Conservation (phyloP, 495 filamentous ascomycete species). For the Talaromyces borbonicus region DNA sequence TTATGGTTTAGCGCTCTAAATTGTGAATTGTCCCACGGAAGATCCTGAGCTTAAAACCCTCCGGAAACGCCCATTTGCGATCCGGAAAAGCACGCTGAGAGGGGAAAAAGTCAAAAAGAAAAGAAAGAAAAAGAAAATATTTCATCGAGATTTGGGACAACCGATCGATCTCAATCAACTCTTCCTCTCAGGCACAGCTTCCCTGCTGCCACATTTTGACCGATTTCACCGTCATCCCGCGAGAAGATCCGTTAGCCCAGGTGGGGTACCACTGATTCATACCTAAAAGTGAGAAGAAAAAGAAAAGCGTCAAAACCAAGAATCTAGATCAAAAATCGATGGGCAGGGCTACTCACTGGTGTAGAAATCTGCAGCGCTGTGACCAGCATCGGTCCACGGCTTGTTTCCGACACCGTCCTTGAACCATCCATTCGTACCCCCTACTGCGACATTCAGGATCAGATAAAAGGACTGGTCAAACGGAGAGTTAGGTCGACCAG, state of each 20-base stretch:
- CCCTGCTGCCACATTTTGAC: conserved; percentile 73
- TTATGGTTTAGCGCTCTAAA: too few species aligned
- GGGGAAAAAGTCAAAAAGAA: too few species aligned
- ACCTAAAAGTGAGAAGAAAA: conserved; percentile 1
- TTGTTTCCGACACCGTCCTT: conserved; percentile 58
- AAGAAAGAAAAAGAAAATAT: too few species aligned
- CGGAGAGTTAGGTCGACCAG: conserved; percentile 47
- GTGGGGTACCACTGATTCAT: conserved; percentile 59
- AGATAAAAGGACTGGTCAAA: conserved; percentile 79
- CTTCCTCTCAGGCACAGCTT: conserved; percentile 14
- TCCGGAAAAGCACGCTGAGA: too few species aligned
- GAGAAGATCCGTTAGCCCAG: conserved; percentile 47
- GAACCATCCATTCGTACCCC: conserved; percentile 80
- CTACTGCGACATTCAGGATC: conserved; percentile 74
- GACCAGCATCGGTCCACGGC: conserved; percentile 65
- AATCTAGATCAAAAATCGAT: not conserved
- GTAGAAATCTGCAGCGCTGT: conserved; percentile 62
- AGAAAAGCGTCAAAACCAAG: not conserved
- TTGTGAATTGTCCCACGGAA: too few species aligned
- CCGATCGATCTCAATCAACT: too few species aligned
- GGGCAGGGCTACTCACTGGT: conserved; percentile 39
- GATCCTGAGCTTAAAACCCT: too few species aligned
- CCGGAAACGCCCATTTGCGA: too few species aligned
- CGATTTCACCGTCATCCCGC: conserved; percentile 60
- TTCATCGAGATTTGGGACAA: too few species aligned